Evolutionary conservation across 1,284 basidiomycete genomes (phyloP).

Genomic region (Tilletia caries): DNA sequence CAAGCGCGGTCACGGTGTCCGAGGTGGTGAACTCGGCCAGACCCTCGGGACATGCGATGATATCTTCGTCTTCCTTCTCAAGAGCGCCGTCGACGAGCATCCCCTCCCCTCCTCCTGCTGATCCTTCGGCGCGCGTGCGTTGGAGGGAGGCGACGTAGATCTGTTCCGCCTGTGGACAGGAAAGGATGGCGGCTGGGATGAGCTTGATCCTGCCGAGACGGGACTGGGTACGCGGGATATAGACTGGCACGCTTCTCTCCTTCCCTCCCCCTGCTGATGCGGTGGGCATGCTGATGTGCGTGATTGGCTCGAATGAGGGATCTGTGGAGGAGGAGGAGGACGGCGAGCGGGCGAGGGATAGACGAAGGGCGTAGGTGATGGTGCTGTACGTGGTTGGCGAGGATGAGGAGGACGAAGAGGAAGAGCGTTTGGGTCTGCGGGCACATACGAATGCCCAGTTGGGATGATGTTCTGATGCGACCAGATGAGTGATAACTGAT

Average conservation of each 20-base stretch:
- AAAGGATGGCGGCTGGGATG: constrained; percentile 56
- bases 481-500: constrained; percentile 71
- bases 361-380: constrained; percentile 34
- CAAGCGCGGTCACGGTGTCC: constrained; percentile 71
- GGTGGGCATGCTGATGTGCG: no score
- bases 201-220: constrained; percentile 72
- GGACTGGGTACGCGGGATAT: constrained; percentile 55
- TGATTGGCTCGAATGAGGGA: no score
- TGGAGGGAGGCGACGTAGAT: constrained; percentile 6
- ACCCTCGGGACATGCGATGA: not conserved
- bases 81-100: not conserved
- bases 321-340: no score
- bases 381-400: constrained; percentile 28
- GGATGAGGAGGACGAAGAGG: no score
- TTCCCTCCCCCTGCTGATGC: no score
- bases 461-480: constrained; percentile 66
- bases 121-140: not conserved
- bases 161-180: constrained; percentile 1
- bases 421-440: constrained; percentile 58
- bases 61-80: not conserved
- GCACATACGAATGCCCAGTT: constrained; percentile 68
- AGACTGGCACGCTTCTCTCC: not conserved
- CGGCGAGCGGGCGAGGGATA: constrained; percentile 16
- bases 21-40: constrained; percentile 18
- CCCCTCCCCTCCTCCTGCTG: no score